Percentiles rank a stretch among this genome's conserved stretches.
These are phyloP conservation scores for Nadsonia fulvescens DNA, from an alignment of 805 yeast species.

Conservation along the genomic window DNA sequence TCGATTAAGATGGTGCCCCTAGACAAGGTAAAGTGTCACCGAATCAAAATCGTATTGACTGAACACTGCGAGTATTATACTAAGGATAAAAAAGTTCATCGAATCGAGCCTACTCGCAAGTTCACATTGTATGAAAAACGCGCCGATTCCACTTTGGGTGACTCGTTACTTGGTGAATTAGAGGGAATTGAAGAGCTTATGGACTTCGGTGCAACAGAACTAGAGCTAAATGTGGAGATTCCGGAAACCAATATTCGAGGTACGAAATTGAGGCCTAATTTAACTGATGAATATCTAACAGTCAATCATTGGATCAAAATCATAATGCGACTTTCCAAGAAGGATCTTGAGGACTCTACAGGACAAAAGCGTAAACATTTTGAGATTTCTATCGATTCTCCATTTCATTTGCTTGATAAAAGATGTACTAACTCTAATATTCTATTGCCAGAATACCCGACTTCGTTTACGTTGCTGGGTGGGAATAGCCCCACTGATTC, in stretches of 20 bases:
- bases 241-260: constrained; percentile 41
- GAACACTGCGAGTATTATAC: constrained; percentile 88
- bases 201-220: constrained; percentile 19
- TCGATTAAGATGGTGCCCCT: constrained; percentile 71
- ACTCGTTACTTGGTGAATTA: constrained; percentile 2
- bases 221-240: constrained; percentile 69
- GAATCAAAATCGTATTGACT: constrained; percentile 69
- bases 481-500: too few species aligned
- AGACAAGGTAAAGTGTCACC: constrained; percentile 72
- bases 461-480: too few species aligned
- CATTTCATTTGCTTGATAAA: constrained; percentile 68
- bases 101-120: constrained; percentile 80
- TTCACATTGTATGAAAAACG: constrained; percentile 59
- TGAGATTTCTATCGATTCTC: constrained; percentile 89
- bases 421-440: constrained; percentile 29
- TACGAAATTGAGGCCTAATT: constrained; percentile 51
- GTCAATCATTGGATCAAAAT: constrained; percentile 93
- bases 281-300: constrained; percentile 61
- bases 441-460: constrained; percentile 21
- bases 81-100: constrained; percentile 67
- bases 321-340: constrained; percentile 57
- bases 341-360: constrained; percentile 23
- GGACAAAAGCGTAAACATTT: constrained; percentile 62
- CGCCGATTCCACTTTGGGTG: constrained; percentile 8
- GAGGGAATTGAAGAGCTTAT: constrained; percentile 3